These are phyloP conservation scores for Lasiosphaeria miniovina DNA, from an alignment of 495 filamentous ascomycete genomes.

Conservation along the genomic window DNA sequence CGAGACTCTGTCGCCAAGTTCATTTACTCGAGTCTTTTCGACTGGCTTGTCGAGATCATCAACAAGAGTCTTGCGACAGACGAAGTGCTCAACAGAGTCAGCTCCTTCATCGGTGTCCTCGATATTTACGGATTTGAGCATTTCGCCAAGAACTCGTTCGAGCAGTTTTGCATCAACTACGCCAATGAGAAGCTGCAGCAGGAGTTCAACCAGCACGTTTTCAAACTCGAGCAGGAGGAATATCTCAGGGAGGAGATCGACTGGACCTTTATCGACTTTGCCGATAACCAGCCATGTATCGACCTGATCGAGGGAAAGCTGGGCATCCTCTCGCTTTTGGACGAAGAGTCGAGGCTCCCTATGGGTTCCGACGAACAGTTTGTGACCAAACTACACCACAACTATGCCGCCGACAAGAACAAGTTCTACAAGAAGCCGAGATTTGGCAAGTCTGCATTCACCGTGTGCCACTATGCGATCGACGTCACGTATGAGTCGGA, in stretches of 20 bases:
- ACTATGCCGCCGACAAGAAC: slow-evolving; percentile 86
- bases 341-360: slow-evolving; percentile 93
- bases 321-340: slow-evolving; percentile 85
- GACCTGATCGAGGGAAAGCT: slow-evolving; percentile 97
- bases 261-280: slow-evolving; percentile 99
- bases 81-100: slow-evolving; percentile 74
- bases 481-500: slow-evolving; percentile 99
- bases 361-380: slow-evolving; percentile 98
- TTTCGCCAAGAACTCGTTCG: slow-evolving; percentile 99
- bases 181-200: slow-evolving; percentile 99
- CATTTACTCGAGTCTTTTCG: slow-evolving; percentile 97
- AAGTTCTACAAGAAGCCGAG: slow-evolving; percentile 98
- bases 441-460: slow-evolving; percentile 97
- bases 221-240: slow-evolving; percentile 98
- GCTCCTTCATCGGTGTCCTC: slow-evolving; percentile 96
- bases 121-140: slow-evolving; percentile 99
- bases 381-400: slow-evolving; percentile 94
- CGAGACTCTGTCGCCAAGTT: slow-evolving; percentile 98
- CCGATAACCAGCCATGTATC: slow-evolving; percentile 99
- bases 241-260: slow-evolving; percentile 96
- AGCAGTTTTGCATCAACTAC: slow-evolving; percentile 99
- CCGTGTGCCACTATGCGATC: slow-evolving; percentile 97
- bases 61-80: slow-evolving; percentile 88
- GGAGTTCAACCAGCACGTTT: slow-evolving; percentile 99
- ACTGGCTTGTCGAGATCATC: slow-evolving; percentile 97